Evolutionary conservation across 495 filamentous ascomycete species (phyloP), one percentile per base, ranked within the genome.

Genomic region (Podospora pseudopauciseta): DNA sequence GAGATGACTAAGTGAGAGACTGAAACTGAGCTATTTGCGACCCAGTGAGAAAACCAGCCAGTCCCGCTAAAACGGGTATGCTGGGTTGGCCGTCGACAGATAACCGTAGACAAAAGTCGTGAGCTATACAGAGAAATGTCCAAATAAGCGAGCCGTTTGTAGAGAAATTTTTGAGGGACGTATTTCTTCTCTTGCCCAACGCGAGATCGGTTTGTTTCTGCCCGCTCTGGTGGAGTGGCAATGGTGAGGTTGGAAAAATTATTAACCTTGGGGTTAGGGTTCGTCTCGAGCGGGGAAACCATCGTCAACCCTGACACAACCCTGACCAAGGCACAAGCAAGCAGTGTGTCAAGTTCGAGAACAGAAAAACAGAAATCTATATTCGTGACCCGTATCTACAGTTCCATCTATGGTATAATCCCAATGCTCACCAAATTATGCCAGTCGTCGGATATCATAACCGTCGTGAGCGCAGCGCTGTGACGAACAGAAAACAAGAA

Each of bases 151-250:
- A 32, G 30, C 30, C 30, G 30, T 32, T 49, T 1, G 13, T 11
- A 16, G 13, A 5, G 15, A 11, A 49, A 49, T 13, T 49, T 39
- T 49, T 16, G 39, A 49, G 39, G 39, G 39, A 49, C 39, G 9
- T 5, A 13, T 49, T 49, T 49, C 39, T 16, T 13, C 2, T 9
- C 15, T 49, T 49, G 7, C 39, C 9, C 39, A 49, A 11, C 39
- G 39, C 13, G 39, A 49, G 13, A 23, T 67, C 19, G 55, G 55
- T 2, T 58, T 58, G 18, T 4, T 4, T 58, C 30, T 57, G 60
- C 5, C n/a, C 20, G 54, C 54, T 57, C 9, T 20, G n/a, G 61
- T 39, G 61, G 55, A 58, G 55, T 58, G 55, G 55, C 55, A 58
- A 58, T 58, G 19, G 7, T 49, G 39, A 49, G 15, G 39, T 49